Base-by-base conservation (phyloP, 2,329 filamentous ascomycete genomes). In the Ophiobolus disseminans region DNA sequence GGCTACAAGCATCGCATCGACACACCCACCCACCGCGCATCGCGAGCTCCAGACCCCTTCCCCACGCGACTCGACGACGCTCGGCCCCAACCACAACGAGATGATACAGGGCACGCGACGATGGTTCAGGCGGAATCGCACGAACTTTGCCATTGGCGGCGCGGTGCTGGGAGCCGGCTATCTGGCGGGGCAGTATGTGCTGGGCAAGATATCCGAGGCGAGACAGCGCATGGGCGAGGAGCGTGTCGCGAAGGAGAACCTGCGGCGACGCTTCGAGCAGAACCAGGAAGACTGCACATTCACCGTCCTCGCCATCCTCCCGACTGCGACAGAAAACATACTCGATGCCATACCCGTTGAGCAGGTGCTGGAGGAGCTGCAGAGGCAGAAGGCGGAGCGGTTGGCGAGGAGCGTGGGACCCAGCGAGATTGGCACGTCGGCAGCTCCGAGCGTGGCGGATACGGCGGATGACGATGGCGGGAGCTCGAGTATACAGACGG, bases 211-310 rank as follows among this genome's bases (percentile, higher is more conserved):
- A 67, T 88, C 88, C 59, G 92, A 97, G 75, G 91, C 93, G 63
- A 86, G 92, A 60, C 91, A 97, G 82, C 91, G 93, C 73, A 95
- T 97, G 90, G 92, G 89, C 75, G 93, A 91, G 74, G 94, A 97
- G 69, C 87, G 91, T 66, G 95, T 97, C 71, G 90, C 93, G 42
- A 92, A 93, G 73, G 94, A 99, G 78, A 99, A 99, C 75, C 84
- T 99, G 53, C 91, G 92, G 41, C 89, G 94, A 50, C 89, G 94
- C 68, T 99, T 99, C 76, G 91, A 97, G 74, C 94, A 99, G 76
- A 99, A 99, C 74, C 94, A 99, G 73, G 93, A 96, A 72, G 94
- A 99, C 75, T 99, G 94, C 76, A 97, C 93, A 38, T 97, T 95
- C 72, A 99, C 94, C 28, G 91, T 97, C 35, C 86, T 97, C n/a